Conservation (phyloP, 345 rosid genomes). For the Arabis alpina region DNA sequence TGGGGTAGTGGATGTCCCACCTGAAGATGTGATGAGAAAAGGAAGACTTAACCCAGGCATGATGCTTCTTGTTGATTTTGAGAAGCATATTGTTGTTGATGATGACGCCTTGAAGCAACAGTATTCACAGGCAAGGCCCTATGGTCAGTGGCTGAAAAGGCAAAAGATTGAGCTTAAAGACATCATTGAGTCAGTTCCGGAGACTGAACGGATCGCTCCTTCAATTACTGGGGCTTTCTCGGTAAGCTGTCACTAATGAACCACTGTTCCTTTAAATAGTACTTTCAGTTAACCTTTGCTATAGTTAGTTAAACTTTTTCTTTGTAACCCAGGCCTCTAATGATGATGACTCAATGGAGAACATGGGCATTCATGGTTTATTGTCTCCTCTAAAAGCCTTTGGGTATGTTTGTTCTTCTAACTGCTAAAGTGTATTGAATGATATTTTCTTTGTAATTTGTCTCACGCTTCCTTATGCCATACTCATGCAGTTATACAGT, state of each 20-base stretch:
- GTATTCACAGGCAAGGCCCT: slow-evolving; percentile 87
- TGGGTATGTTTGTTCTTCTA: slow-evolving; percentile 62
- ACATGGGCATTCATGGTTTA: slow-evolving; percentile 88
- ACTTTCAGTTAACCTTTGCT: not conserved
- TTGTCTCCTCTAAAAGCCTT: slow-evolving; percentile 92
- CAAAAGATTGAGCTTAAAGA: slow-evolving; percentile 85
- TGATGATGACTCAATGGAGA: slow-evolving; percentile 82
- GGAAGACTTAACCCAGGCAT: slow-evolving; percentile 99
- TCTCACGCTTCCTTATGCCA: slow-evolving; percentile 21
- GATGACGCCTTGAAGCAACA: slow-evolving; percentile 96
- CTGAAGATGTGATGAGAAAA: slow-evolving; percentile 92
- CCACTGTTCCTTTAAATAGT: not conserved
- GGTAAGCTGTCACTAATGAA: slow-evolving; percentile 48
- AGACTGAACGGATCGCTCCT: slow-evolving; percentile 63
- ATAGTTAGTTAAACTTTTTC: not conserved
- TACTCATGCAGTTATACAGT: slow-evolving; percentile 74
- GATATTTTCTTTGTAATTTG: not conserved
- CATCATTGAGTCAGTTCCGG: slow-evolving; percentile 70
- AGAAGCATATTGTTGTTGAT: slow-evolving; percentile 91
- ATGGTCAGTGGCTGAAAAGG: slow-evolving; percentile 88
- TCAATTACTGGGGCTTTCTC: slow-evolving; percentile 66
- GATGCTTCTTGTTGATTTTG: slow-evolving; percentile 99
- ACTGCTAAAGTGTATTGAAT: not conserved
- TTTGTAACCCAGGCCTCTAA: slow-evolving; percentile 57
- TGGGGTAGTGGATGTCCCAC: slow-evolving; percentile 93